These are phyloP conservation scores for Colletotrichum lini DNA, from an alignment of 2,329 filamentous ascomycete species.

Conservation along the genomic window DNA sequence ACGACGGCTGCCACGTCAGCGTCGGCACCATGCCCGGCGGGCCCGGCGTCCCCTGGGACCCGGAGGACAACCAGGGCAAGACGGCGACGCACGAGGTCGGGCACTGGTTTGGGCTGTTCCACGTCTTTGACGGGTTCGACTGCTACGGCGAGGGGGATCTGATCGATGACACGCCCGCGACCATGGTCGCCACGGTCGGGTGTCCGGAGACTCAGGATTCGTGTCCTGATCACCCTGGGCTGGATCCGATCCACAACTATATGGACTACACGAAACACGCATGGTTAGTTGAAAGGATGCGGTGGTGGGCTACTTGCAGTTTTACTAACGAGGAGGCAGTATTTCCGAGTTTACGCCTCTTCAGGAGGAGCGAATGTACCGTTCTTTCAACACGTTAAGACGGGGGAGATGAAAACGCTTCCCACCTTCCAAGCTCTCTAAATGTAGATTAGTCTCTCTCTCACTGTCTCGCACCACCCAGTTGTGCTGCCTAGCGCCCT, in stretches of 20 bases:
- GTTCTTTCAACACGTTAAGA: constrained; percentile 22
- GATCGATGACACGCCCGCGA: constrained; percentile 53
- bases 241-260: constrained; percentile 49
- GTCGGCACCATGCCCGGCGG: constrained; percentile 43
- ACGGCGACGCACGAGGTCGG: constrained; percentile 56
- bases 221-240: constrained; percentile 46
- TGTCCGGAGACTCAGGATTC: constrained; percentile 51
- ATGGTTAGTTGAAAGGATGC: neutral
- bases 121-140: constrained; percentile 57
- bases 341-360: constrained; percentile 22
- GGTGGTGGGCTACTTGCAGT: neutral
- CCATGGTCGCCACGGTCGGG: constrained; percentile 44
- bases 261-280: constrained; percentile 48
- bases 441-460: neutral
- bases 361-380: constrained; percentile 34
- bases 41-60: constrained; percentile 35
- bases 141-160: constrained; percentile 51
- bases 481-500: too few species aligned
- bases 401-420: neutral
- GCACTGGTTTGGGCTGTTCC: constrained; percentile 60
- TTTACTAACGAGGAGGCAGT: constrained; percentile 2
- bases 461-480: neutral
- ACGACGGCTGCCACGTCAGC: constrained; percentile 43
- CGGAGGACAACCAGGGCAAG: constrained; percentile 45
- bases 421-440: neutral